Percentiles rank a stretch among this genome's conserved stretches.
phyloP scores from a whole-genome alignment of 371 early-diverging fungal species.

The Chytridium lagenaria region DNA sequence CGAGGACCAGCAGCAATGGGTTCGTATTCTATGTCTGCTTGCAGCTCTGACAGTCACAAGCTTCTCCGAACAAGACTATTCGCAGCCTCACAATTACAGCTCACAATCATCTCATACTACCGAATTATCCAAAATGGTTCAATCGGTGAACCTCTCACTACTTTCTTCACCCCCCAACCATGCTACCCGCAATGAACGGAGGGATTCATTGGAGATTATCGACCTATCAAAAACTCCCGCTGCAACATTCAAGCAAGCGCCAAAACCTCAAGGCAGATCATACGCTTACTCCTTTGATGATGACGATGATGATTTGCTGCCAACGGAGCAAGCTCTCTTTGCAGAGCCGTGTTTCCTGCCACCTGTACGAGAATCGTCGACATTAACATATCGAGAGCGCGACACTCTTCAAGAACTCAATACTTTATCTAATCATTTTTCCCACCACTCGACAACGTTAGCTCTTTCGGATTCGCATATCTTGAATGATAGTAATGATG shows the following conservation, averaged over 20 bases:
- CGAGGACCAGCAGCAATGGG: no score
- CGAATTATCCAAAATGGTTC: no score
- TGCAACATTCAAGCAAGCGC: neutral
- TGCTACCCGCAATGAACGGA: no score
- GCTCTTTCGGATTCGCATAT: neutral
- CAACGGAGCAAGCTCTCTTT: neutral
- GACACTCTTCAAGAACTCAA: neutral
- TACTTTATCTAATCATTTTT: neutral
- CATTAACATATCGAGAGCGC: neutral
- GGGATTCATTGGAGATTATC: no score
- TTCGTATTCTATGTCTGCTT: no score
- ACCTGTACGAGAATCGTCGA: neutral
- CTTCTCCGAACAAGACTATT: no score
- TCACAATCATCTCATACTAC: no score
- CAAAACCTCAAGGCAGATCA: neutral
- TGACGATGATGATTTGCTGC: slow-evolving; percentile 6
- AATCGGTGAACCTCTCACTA: no score
- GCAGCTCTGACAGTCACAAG: no score
- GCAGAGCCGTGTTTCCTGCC: neutral
- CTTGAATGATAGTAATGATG: no score
- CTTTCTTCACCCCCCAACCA: no score
- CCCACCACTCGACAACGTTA: neutral
- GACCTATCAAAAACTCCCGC: slow-evolving; percentile 4
- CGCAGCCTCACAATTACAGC: no score
- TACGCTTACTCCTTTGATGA: neutral